Evolutionary conservation across 495 filamentous ascomycete species (phyloP).

Genomic region (Penicillium parvum): DNA sequence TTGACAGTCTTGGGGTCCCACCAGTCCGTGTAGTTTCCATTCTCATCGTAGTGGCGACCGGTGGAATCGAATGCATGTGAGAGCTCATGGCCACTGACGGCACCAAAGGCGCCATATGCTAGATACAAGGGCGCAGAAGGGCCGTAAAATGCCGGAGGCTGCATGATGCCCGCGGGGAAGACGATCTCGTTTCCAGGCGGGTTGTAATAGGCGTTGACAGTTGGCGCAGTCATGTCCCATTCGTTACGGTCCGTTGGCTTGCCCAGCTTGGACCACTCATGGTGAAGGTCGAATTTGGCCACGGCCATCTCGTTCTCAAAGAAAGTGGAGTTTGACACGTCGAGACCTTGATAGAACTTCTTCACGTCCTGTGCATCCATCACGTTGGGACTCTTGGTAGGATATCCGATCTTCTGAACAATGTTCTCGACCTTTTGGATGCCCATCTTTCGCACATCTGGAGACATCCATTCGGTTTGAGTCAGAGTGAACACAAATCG

Average conservation of each 20-base stretch:
- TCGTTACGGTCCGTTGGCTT: slow-evolving; percentile 58
- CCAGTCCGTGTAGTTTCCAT: slow-evolving; percentile 65
- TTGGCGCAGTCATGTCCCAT: slow-evolving; percentile 59
- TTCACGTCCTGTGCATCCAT: slow-evolving; percentile 53
- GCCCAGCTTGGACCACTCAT: slow-evolving; percentile 54
- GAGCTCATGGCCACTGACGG: slow-evolving; percentile 69
- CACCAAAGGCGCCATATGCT: slow-evolving; percentile 66
- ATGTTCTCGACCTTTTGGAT: slow-evolving; percentile 68
- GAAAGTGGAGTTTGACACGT: slow-evolving; percentile 48
- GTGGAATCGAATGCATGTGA: slow-evolving; percentile 70
- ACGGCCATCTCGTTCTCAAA: slow-evolving; percentile 59
- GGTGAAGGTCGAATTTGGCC: slow-evolving; percentile 39
- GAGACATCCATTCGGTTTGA: slow-evolving; percentile 63
- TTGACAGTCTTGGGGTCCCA: slow-evolving; percentile 62
- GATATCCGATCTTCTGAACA: slow-evolving; percentile 70
- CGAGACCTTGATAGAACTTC: slow-evolving; percentile 53
- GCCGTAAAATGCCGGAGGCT: slow-evolving; percentile 62
- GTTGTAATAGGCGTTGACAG: slow-evolving; percentile 64
- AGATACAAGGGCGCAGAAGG: slow-evolving; percentile 58
- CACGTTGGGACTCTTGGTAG: slow-evolving; percentile 60
- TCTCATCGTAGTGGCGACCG: slow-evolving; percentile 63
- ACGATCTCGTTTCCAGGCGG: slow-evolving; percentile 63
- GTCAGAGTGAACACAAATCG: slow-evolving; percentile 58
- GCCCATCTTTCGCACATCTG: slow-evolving; percentile 56
- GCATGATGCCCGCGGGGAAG: slow-evolving; percentile 71